These are phyloP conservation scores for Myochromella boudieri DNA, from an alignment of 768 basidiomycete genomes.

Conservation along the genomic window DNA sequence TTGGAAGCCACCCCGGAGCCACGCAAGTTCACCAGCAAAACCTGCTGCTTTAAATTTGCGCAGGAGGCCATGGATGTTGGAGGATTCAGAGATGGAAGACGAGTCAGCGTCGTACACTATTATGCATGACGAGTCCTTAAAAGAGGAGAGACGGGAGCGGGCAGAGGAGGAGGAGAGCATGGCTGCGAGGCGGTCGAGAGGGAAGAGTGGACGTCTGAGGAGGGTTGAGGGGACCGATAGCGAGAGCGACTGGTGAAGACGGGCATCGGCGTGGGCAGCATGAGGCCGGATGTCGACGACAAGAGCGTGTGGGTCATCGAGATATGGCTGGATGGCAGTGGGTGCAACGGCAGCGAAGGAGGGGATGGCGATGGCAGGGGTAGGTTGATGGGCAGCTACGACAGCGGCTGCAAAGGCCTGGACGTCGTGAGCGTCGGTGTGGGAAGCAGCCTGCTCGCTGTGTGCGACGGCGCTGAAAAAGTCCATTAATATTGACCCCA, in stretches of 20 bases:
- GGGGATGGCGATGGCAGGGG: constrained; percentile 10
- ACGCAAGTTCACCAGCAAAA: constrained; percentile 62
- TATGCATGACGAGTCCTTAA: constrained; percentile 60
- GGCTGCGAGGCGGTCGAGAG: constrained; percentile 69
- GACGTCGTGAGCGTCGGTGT: constrained; percentile 25
- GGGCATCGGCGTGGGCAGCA: constrained; percentile 64
- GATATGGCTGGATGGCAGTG: constrained; percentile 26
- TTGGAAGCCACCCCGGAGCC: constrained; percentile 84
- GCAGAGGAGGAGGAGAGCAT: constrained; percentile 73
- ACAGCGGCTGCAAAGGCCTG: constrained; percentile 58
- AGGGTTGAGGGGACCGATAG: constrained; percentile 93
- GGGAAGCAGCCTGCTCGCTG: constrained; percentile 12
- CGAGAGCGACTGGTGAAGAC: constrained; percentile 71
- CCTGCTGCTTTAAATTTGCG: constrained; percentile 66
- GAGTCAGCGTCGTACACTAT: constrained; percentile 89
- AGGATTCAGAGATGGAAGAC: constrained; percentile 51
- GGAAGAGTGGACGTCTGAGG: constrained; percentile 87
- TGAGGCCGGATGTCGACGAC: constrained; percentile 89
- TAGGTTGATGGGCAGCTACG: too few relatives aligned
- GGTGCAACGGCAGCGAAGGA: constrained; percentile 25
- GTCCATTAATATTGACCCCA: constrained; percentile 27
- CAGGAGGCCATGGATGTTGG: constrained; percentile 71
- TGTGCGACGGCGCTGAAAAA: constrained; percentile 39
- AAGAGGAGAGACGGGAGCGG: constrained; percentile 58
- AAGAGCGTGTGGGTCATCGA: constrained; percentile 45